A percentile compares a stretch with the other conserved stretches of the same genome.
Evolutionary conservation across 2,329 filamentous ascomycete genomes (phyloP).

Genomic region (Talaromyces marneffei): DNA sequence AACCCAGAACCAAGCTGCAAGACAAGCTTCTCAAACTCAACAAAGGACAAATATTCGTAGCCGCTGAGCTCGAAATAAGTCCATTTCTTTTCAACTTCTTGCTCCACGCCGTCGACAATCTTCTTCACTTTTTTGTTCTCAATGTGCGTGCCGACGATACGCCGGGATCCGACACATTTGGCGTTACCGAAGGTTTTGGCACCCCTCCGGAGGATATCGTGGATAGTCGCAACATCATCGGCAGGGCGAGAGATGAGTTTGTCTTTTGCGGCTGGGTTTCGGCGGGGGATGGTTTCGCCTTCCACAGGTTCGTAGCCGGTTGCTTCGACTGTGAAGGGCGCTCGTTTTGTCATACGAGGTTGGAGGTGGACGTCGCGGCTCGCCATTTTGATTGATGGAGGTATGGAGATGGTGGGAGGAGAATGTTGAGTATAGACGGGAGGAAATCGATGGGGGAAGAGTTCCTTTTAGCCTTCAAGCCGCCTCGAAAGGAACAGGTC

Average conservation of each 20-base stretch:
- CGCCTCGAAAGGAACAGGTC: background rate
- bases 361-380: constrained; percentile 25
- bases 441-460: no score
- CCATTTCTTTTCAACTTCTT: constrained; percentile 85
- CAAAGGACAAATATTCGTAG: constrained; percentile 71
- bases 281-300: constrained; percentile 79
- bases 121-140: constrained; percentile 90
- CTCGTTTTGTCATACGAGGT: constrained; percentile 57
- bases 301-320: constrained; percentile 62
- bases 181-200: constrained; percentile 58
- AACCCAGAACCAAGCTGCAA: constrained; percentile 67
- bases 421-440: background rate
- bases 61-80: constrained; percentile 76
- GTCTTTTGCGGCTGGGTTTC: constrained; percentile 66
- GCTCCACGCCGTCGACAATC: constrained; percentile 71
- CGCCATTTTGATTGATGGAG: background rate
- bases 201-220: constrained; percentile 68
- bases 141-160: constrained; percentile 68
- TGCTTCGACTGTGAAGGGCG: constrained; percentile 69
- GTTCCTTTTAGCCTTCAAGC: background rate
- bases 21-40: constrained; percentile 67
- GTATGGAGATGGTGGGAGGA: background rate
- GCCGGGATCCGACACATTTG: constrained; percentile 64
- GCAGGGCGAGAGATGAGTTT: constrained; percentile 61
- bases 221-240: constrained; percentile 68